These are phyloP conservation scores for Rhynchosporium agropyri DNA, from an alignment of 2,329 filamentous ascomycete species.

Conservation along the genomic window DNA sequence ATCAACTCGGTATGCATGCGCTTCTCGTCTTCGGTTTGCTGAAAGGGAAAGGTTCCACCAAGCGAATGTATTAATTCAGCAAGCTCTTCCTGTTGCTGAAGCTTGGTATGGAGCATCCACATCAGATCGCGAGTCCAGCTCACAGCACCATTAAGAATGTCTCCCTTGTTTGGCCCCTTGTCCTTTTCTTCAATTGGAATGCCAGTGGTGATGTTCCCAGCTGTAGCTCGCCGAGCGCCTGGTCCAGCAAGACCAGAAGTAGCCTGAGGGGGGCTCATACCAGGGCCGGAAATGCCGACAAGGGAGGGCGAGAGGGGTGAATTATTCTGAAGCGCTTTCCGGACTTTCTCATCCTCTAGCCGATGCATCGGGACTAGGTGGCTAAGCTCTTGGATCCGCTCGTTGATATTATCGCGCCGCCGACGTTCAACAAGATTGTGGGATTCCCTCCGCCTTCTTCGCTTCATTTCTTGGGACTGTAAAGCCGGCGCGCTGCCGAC, in stretches of 20 bases:
- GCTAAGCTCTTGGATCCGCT: slow-evolving; percentile 94
- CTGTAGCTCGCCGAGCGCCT: slow-evolving; percentile 74
- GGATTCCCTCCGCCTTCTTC: slow-evolving; percentile 86
- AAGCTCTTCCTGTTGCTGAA: slow-evolving; percentile 86
- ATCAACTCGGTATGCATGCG: slow-evolving; percentile 94
- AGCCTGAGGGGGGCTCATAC: slow-evolving; percentile 71
- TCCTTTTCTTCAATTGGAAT: slow-evolving; percentile 96
- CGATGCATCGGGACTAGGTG: slow-evolving; percentile 90
- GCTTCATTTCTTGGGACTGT: slow-evolving; percentile 90
- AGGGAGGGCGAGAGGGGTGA: slow-evolving; percentile 85
- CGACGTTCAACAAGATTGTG: slow-evolving; percentile 96
- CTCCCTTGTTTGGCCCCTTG: slow-evolving; percentile 97
- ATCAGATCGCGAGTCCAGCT: slow-evolving; percentile 97
- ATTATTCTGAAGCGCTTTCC: slow-evolving; percentile 91
- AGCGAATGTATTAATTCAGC: slow-evolving; percentile 73
- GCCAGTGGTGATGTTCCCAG: slow-evolving; percentile 87
- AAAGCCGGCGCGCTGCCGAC: slow-evolving; percentile 43
- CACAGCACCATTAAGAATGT: slow-evolving; percentile 95
- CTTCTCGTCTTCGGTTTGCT: slow-evolving; percentile 86
- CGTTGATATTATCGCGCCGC: slow-evolving; percentile 96
- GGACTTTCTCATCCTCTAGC: slow-evolving; percentile 94
- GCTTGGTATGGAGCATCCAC: slow-evolving; percentile 91
- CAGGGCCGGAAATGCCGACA: slow-evolving; percentile 57
- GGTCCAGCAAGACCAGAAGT: slow-evolving; percentile 88
- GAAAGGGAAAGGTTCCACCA: slow-evolving; percentile 77